Conservation (phyloP, 2,329 filamentous ascomycete species). For the Pseudopyrenochaeta lycopersici region DNA sequence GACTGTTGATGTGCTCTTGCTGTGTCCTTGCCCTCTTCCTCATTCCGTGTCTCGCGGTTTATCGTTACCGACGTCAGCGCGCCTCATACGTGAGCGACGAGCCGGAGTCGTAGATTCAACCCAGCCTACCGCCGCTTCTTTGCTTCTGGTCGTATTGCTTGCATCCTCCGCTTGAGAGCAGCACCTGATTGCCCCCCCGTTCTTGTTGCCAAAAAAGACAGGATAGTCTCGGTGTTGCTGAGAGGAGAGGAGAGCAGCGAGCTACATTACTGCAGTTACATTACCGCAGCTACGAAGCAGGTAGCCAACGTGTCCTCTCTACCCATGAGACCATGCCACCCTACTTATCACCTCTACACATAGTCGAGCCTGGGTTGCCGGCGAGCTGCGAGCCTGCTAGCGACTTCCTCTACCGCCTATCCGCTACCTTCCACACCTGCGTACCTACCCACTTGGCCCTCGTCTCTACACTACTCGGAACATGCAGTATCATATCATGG, state of each 20-base stretch:
- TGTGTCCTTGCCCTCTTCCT: background rate
- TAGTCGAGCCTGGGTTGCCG: constrained; percentile 58
- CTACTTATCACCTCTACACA: constrained; percentile 40
- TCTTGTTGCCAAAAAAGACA: background rate
- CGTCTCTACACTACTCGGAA: constrained; percentile 67
- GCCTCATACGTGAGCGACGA: constrained; percentile 9
- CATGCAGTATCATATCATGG: constrained; percentile 72
- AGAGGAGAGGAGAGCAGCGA: constrained; percentile 4
- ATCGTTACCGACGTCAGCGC: constrained; percentile 24
- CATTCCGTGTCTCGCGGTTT: constrained; percentile 11
- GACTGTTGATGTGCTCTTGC: too few species aligned
- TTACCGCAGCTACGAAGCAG: too few species aligned
- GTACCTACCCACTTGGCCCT: constrained; percentile 70
- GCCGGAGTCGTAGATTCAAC: background rate
- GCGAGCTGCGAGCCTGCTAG: constrained; percentile 68
- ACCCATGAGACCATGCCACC: constrained; percentile 46
- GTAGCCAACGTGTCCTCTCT: constrained; percentile 13
- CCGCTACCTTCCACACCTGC: constrained; percentile 68
- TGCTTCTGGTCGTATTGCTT: background rate
- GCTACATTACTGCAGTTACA: too few species aligned
- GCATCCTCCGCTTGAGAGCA: constrained; percentile 29
- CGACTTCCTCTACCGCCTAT: constrained; percentile 65
- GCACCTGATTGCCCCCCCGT: constrained; percentile 33
- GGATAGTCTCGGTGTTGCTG: too few species aligned
- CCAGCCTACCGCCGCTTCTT: background rate